These are phyloP conservation scores for Chaetothyriales sp. DNA, from an alignment of 2,329 filamentous ascomycete species.

Conservation along the genomic window DNA sequence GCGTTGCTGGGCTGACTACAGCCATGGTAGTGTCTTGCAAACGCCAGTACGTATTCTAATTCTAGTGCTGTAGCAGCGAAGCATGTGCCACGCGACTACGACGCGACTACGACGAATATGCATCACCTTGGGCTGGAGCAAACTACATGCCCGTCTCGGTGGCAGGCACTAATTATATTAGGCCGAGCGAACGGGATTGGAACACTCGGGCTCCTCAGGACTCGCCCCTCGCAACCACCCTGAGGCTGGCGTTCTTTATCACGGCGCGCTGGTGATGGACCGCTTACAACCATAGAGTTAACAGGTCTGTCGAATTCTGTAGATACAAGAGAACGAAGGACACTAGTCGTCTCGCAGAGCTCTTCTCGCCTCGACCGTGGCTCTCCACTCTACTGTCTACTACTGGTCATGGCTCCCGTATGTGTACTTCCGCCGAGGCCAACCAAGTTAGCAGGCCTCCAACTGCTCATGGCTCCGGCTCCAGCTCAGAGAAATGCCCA, in stretches of 20 bases:
- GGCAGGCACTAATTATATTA: slow-evolving; percentile 20
- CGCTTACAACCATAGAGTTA: too few relatives aligned
- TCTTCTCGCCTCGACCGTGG: neutral
- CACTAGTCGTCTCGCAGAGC: slow-evolving; percentile 25
- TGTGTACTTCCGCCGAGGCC: too few relatives aligned
- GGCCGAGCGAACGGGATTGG: slow-evolving; percentile 38
- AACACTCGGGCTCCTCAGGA: slow-evolving; percentile 47
- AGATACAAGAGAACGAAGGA: slow-evolving; percentile 54
- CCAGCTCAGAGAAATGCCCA: slow-evolving; percentile 48
- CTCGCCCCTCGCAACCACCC: slow-evolving; percentile 46
- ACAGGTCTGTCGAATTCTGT: slow-evolving; percentile 13
- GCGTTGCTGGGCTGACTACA: slow-evolving; percentile 47
- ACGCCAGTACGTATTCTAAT: slow-evolving; percentile 31
- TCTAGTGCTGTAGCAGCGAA: slow-evolving; percentile 58
- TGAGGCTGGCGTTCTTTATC: slow-evolving; percentile 63
- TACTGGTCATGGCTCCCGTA: too few relatives aligned
- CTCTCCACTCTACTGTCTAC: neutral
- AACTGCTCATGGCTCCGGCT: neutral
- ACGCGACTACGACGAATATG: slow-evolving; percentile 62
- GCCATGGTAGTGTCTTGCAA: slow-evolving; percentile 43
- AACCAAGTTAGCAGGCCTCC: neutral
- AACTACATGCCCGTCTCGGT: slow-evolving; percentile 46
- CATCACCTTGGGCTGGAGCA: slow-evolving; percentile 69
- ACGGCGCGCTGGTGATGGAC: slow-evolving; percentile 31
- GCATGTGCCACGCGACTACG: slow-evolving; percentile 74